phyloP scores from a whole-genome alignment of 768 basidiomycete genomes.

The Lyophyllum decastes region DNA sequence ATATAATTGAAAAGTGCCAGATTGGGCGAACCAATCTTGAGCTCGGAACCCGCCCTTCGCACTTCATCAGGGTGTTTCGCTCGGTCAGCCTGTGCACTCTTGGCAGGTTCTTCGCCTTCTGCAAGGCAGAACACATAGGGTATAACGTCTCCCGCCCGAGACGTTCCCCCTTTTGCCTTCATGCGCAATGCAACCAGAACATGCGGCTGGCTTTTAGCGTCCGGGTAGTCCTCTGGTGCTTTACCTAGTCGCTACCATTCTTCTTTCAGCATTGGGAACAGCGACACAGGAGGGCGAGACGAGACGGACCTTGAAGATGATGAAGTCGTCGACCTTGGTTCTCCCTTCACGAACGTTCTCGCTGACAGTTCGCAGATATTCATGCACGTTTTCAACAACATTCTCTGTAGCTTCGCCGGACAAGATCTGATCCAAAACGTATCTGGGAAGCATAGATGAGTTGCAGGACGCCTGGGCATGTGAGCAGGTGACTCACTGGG shows the following conservation, averaged over 20 bases:
- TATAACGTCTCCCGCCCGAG: conserved; percentile 89
- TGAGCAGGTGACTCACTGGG: conserved; percentile 64
- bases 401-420: conserved; percentile 89
- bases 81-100: conserved; percentile 81
- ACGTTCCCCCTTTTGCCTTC: conserved; percentile 81
- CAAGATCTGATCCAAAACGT: conserved; percentile 86
- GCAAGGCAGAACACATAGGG: conserved; percentile 91
- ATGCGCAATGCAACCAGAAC: conserved; percentile 93
- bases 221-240: conserved; percentile 96
- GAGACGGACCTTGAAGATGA: conserved; percentile 82
- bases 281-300: conserved; percentile 13
- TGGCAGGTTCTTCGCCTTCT: conserved; percentile 70
- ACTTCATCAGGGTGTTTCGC: conserved; percentile 96
- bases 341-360: conserved; percentile 77
- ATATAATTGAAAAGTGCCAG: neutral
- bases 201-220: conserved; percentile 92
- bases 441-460: conserved; percentile 46
- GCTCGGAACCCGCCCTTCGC: conserved; percentile 60
- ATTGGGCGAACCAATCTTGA: conserved; percentile 67
- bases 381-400: conserved; percentile 90
- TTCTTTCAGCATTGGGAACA: neutral
- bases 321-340: conserved; percentile 89
- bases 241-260: conserved; percentile 82
- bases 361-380: conserved; percentile 80
- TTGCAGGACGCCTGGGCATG: neutral